Evolutionary conservation across 805 yeast species (phyloP).

Genomic region (Candida mattraensis): DNA sequence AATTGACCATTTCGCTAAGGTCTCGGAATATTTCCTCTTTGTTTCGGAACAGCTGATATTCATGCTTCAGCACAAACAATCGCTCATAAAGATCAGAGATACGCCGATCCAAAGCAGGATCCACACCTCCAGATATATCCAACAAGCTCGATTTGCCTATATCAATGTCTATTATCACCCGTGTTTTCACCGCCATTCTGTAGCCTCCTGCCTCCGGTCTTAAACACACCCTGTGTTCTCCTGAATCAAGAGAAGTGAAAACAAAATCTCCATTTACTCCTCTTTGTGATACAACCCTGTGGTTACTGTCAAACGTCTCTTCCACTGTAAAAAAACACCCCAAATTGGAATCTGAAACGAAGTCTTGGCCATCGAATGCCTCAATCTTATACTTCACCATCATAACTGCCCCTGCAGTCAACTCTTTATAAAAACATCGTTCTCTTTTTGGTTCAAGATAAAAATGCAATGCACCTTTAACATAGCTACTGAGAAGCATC

Average conservation of each 20-base stretch:
- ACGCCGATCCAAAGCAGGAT: too few relatives aligned
- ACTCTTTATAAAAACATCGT: conserved; percentile 57
- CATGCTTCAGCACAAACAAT: conserved; percentile 57
- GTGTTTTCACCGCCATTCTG: conserved; percentile 49
- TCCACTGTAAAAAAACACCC: conserved; percentile 29
- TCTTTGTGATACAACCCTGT: conserved; percentile 70
- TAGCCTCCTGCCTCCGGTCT: conserved; percentile 37
- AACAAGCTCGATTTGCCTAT: too few relatives aligned
- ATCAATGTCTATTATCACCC: conserved; percentile 66
- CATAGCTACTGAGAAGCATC: not conserved
- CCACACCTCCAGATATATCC: too few relatives aligned
- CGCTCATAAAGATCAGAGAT: conserved; percentile 58
- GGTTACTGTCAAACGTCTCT: conserved; percentile 81
- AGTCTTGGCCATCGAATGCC: conserved; percentile 22
- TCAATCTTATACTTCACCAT: conserved; percentile 52
- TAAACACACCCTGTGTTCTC: conserved; percentile 83
- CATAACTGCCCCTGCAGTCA: conserved; percentile 48
- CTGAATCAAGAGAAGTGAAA: conserved; percentile 78
- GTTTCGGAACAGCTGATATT: conserved; percentile 62
- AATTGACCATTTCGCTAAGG: conserved; percentile 72
- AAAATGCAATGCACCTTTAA: conserved; percentile 40
- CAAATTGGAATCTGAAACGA: conserved; percentile 9
- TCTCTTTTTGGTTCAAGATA: conserved; percentile 52
- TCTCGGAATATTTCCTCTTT: conserved; percentile 78
- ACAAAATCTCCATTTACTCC: conserved; percentile 62